Evolutionary conservation across 2,329 filamentous ascomycete species (phyloP), one percentile per base, ranked within the genome.

Genomic region (Didymella sp.): DNA sequence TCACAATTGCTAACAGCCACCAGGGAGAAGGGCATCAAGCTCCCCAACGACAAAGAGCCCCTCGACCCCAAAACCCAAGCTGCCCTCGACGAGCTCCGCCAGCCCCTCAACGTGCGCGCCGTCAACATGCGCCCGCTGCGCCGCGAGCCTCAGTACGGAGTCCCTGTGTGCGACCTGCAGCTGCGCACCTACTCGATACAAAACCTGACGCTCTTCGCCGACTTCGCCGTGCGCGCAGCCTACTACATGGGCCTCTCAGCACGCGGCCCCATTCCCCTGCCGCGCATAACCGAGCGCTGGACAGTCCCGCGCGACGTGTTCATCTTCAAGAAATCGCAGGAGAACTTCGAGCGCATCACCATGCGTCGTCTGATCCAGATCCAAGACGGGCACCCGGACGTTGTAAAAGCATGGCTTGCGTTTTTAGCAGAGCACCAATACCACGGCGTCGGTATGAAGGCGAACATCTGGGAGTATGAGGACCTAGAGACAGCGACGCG

Each of bases 381-480:
- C 71, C 89, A 91, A 64, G 95, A 98, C 72, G 95, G 92, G 0
- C 84, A 97, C 70, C 88, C 92, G 0, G 91, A 97, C 74, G 89
- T 87, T 1, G 92, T 99, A 31, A 89, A 96, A 77, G 77, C 93
- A 25, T 99, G 95, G 95, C 80, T 99, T 56, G 92, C 92, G 0
- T 98, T 96, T 73, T 76, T 99, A 72, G 86, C 90, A 72, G 96
- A 96, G 78, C 89, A 97, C 73, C 91, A 92, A 38, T 96, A 95
- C 75, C 91, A 96, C 66, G 95, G 95, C n/a, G 89, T 98, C 37
- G 95, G 95, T 69, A 96, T 99, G 92, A 99, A 99, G 84, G 95
- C 95, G 50, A 97, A 99, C 75, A 85, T 98, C 46, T 99, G 90
- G 87, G 91, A 96, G 73, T 93, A 91, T 77, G 87, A 89, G 70